Conservation (phyloP, 2,329 filamentous ascomycete genomes). For the Graphilbum sp. region DNA sequence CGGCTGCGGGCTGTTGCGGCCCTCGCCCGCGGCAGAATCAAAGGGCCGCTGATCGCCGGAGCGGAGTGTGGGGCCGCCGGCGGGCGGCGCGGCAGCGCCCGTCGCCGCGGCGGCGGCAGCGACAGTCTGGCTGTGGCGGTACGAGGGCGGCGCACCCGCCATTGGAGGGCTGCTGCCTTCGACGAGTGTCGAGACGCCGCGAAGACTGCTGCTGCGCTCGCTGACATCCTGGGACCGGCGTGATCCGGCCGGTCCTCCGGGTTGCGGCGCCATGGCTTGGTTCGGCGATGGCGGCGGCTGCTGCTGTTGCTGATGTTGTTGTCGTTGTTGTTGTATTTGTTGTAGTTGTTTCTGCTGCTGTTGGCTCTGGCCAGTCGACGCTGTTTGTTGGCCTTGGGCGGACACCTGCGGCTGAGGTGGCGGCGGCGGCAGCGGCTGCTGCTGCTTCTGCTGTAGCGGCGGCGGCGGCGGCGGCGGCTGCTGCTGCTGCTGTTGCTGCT, state of each 20-base stretch:
- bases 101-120: not conserved
- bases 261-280: slow-evolving; percentile 28
- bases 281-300: not conserved
- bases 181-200: slow-evolving; percentile 15
- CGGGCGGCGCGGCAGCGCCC: not conserved
- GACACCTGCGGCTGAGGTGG: too few species aligned
- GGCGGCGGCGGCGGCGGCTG: not conserved
- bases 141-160: slow-evolving; percentile 31
- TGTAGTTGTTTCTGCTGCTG: too few species aligned
- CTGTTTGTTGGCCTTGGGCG: too few species aligned
- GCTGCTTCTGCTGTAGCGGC: not conserved
- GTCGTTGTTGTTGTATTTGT: too few species aligned
- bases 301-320: slow-evolving; percentile 1
- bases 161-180: slow-evolving; percentile 17
- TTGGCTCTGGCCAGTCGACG: too few species aligned
- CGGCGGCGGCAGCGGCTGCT: slow-evolving; percentile 1
- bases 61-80: slow-evolving; percentile 19
- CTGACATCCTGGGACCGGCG: slow-evolving; percentile 31
- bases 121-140: slow-evolving; percentile 31
- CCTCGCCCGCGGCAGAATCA: slow-evolving; percentile 30
- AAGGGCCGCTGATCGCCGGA: slow-evolving; percentile 26
- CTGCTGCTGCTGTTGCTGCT: slow-evolving; percentile 6
- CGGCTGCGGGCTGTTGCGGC: slow-evolving; percentile 41
- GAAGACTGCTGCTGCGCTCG: slow-evolving; percentile 24
- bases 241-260: slow-evolving; percentile 24